phyloP scores from a whole-genome alignment of 2,329 filamentous ascomycete genomes.

The Coniella lustricola region DNA sequence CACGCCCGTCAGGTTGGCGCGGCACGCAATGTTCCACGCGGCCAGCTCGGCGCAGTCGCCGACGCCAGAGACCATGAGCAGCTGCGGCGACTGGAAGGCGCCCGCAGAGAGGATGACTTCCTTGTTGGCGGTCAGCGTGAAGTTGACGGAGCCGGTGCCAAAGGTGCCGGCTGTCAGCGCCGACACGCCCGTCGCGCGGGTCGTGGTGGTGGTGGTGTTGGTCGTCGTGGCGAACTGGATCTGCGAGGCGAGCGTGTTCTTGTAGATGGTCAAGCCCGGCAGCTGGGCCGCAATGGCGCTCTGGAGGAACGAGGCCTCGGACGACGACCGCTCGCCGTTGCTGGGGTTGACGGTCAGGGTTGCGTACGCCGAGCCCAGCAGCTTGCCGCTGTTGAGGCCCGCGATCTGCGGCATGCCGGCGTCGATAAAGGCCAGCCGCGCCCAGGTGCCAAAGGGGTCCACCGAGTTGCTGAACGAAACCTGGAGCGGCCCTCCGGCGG shows the following conservation, averaged over 20 bases:
- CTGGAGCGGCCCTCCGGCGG: constrained; percentile 6
- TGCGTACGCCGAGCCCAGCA: constrained; percentile 7
- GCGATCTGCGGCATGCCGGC: constrained; percentile 8
- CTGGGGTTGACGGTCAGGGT: constrained; percentile 6
- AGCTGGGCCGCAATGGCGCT: constrained; percentile 18
- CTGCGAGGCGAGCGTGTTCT: not conserved
- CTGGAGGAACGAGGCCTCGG: constrained; percentile 11
- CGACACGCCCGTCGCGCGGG: constrained; percentile 1
- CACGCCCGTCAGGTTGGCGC: constrained; percentile 22
- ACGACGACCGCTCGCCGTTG: constrained; percentile 5
- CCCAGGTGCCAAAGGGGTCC: constrained; percentile 11
- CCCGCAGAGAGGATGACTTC: constrained; percentile 38
- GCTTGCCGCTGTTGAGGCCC: constrained; percentile 9
- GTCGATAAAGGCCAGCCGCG: constrained; percentile 1
- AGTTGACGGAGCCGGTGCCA: constrained; percentile 5
- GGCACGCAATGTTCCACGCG: constrained; percentile 23
- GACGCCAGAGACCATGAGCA: constrained; percentile 27
- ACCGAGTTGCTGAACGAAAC: constrained; percentile 12
- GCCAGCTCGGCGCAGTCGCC: constrained; percentile 25
- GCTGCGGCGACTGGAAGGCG: constrained; percentile 34
- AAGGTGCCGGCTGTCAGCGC: constrained; percentile 7
- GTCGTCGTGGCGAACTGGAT: not conserved
- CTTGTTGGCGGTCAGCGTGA: constrained; percentile 8
- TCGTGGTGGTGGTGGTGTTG: not conserved
- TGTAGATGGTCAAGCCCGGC: constrained; percentile 14